Evolutionary conservation across 225 moss, liverwort and hornwort species (phyloP), one percentile per base, ranked within the genome.

Genomic region (Bryum argenteum): DNA sequence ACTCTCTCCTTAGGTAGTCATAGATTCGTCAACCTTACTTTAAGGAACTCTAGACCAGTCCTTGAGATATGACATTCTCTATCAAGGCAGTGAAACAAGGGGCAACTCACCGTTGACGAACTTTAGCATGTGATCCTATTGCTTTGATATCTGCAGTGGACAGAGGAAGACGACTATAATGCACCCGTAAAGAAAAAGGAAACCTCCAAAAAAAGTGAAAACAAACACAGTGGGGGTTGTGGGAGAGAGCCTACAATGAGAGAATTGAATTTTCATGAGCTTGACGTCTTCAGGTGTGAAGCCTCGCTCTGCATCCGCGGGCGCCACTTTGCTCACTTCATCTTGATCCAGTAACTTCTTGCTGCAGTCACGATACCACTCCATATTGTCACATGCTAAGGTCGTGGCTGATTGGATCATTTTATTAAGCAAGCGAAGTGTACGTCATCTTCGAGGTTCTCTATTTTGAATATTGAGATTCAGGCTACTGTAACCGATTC

Each of bases 331-430:
- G 72, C 89, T 92, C n/a, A 92, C 91, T 76, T 98, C 94, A 76
- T 94, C 98, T 70, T 86, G 84, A 52, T 94, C 94, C 85, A 98
- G 69, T 41, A 98, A 92, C 80, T 91, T 98, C 78, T 94, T 92
- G 82, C 92, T 98, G 88, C 62, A 72, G 6, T 0, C 69, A 79
- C 47, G 58, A 5, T 3, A 33, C 3, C 33, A 33, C n/a, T n/a
- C n/a, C n/a, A n/a, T n/a, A n/a, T n/a, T n/a, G n/a, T n/a, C n/a
- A n/a, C n/a, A n/a, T n/a, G n/a, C n/a, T n/a, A n/a, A n/a, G n/a
- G n/a, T n/a, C n/a, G n/a, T n/a, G n/a, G n/a, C n/a, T n/a, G n/a
- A n/a, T n/a, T n/a, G n/a, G n/a, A n/a, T n/a, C n/a, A n/a, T n/a
- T n/a, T n/a, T n/a, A n/a, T n/a, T 33, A 33, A 33, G 33, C 33